Evolutionary conservation across 306 rosid species (phyloP).

Genomic region (Quercus berberidifolia): DNA sequence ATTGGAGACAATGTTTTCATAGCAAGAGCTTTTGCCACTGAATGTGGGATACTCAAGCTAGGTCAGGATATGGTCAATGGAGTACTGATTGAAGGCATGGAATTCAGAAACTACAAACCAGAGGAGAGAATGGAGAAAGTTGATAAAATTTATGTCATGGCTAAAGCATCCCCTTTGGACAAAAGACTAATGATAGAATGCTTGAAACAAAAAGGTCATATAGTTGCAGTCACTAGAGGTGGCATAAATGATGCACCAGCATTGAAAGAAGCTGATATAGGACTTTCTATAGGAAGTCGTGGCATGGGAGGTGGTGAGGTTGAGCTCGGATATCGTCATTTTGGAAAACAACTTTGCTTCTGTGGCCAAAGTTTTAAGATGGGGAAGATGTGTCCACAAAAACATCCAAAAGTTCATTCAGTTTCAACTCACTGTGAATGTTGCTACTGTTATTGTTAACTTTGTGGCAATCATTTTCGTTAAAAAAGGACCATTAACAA

Average conservation of each 20-base stretch:
- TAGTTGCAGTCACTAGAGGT: slow-evolving; percentile 2
- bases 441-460: slow-evolving; percentile 4
- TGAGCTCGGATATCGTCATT: slow-evolving; percentile 8
- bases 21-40: background rate
- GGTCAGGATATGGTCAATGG: background rate
- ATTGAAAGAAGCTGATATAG: background rate
- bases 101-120: background rate
- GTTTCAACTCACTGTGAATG: slow-evolving; percentile 6
- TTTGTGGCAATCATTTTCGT: background rate
- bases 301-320: background rate
- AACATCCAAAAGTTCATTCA: slow-evolving; percentile 18
- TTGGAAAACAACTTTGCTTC: slow-evolving; percentile 1
- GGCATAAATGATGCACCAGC: slow-evolving; percentile 6
- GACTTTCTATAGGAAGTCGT: slow-evolving; percentile 3
- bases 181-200: background rate
- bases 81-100: background rate
- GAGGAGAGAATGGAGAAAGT: slow-evolving; percentile 7
- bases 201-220: slow-evolving; percentile 7
- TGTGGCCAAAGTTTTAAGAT: slow-evolving; percentile 6
- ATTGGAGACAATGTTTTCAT: background rate
- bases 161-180: background rate
- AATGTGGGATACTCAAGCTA: background rate
- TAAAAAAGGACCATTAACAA: slow-evolving; percentile 2
- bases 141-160: background rate
- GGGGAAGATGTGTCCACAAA: slow-evolving; percentile 18